Conservation (phyloP, 2,329 filamentous ascomycete genomes). For the Trichoderma citrinoviride region DNA sequence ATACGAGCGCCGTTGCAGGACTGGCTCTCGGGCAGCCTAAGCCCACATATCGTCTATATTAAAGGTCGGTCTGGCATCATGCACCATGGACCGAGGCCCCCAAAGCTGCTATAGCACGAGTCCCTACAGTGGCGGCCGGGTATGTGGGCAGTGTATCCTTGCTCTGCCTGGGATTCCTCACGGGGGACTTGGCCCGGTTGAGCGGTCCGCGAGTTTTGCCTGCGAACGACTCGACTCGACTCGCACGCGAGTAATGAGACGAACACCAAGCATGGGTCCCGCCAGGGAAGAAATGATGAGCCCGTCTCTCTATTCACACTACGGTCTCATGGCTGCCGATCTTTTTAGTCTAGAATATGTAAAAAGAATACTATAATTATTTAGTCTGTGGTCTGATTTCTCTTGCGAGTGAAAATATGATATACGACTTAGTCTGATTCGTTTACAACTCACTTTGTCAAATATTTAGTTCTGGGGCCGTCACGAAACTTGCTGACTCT, state of each 20-base stretch:
- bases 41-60: slow-evolving; percentile 7
- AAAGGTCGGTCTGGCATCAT: neutral
- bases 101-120: too few species aligned
- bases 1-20: neutral
- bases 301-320: slow-evolving; percentile 1
- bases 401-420: too few species aligned
- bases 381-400: too few species aligned
- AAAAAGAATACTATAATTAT: neutral
- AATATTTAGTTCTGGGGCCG: neutral
- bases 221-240: neutral
- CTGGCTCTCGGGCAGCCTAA: neutral
- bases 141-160: too few species aligned
- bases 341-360: neutral
- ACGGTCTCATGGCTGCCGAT: slow-evolving; percentile 11
- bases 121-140: too few species aligned
- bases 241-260: slow-evolving; percentile 4
- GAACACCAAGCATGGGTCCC: slow-evolving; percentile 9
- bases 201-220: neutral
- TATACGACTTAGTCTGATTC: neutral
- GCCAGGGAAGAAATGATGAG: slow-evolving; percentile 7
- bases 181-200: neutral
- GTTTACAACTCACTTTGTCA: neutral
- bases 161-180: too few species aligned
- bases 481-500: neutral
- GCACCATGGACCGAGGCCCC: neutral